These are phyloP conservation scores for Boletus patriciae DNA, from an alignment of 768 basidiomycete genomes.

Conservation along the genomic window DNA sequence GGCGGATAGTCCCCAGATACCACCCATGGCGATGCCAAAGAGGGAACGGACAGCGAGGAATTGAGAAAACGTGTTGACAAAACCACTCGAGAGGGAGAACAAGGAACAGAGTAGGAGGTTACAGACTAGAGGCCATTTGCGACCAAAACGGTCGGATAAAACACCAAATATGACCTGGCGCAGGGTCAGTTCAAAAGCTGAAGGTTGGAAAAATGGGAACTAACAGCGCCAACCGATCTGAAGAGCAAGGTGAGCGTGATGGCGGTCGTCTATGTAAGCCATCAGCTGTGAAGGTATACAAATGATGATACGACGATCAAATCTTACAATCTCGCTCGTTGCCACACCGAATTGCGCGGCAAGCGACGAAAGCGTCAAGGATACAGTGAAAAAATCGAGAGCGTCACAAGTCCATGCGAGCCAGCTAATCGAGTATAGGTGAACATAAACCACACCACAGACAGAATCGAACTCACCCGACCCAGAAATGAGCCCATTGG, in stretches of 20 bases:
- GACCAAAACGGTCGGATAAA: constrained; percentile 84
- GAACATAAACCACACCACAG: neutral
- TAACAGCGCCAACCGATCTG: constrained; percentile 72
- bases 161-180: constrained; percentile 69
- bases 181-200: neutral
- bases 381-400: constrained; percentile 82
- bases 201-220: constrained; percentile 7
- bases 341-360: constrained; percentile 46
- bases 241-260: constrained; percentile 95
- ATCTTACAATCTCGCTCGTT: constrained; percentile 45
- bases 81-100: constrained; percentile 79
- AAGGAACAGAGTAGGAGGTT: constrained; percentile 71
- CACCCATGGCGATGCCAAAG: constrained; percentile 88
- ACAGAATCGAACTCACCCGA: constrained; percentile 41
- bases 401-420: constrained; percentile 87
- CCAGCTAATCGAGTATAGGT: constrained; percentile 47
- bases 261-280: constrained; percentile 55
- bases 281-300: neutral
- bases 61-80: constrained; percentile 68
- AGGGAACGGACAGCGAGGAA: constrained; percentile 84
- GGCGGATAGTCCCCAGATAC: constrained; percentile 83
- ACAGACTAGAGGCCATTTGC: constrained; percentile 88
- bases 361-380: constrained; percentile 53
- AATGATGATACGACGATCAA: neutral
- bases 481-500: constrained; percentile 60